Evolutionary conservation across 2,329 filamentous ascomycete species (phyloP).

Genomic region (Lasiodiplodia theobromae): DNA sequence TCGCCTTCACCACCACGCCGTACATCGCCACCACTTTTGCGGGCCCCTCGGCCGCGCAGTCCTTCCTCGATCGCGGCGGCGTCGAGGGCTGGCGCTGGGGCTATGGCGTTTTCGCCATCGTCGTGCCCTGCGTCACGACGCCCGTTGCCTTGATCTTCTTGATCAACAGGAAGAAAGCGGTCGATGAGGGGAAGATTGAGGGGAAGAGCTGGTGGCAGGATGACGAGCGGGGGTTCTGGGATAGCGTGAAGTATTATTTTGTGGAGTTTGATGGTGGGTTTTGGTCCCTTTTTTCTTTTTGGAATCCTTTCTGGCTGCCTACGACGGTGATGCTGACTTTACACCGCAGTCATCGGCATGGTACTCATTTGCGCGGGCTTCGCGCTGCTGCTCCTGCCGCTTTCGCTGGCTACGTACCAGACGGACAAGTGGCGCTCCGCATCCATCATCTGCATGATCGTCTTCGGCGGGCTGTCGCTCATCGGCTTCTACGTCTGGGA

Average conservation of each 20-base stretch:
- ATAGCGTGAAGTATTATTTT: neutral
- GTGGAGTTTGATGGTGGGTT: conserved; percentile 21
- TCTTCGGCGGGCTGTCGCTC: conserved; percentile 47
- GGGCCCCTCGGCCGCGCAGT: conserved; percentile 63
- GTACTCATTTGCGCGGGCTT: conserved; percentile 67
- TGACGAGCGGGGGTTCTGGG: neutral
- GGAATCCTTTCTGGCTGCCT: neutral
- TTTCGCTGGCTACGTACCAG: conserved; percentile 49
- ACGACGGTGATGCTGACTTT: neutral
- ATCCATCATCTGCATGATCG: conserved; percentile 52
- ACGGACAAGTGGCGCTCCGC: conserved; percentile 45
- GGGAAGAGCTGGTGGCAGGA: conserved; percentile 16
- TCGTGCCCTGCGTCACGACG: conserved; percentile 65
- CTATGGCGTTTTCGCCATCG: conserved; percentile 71
- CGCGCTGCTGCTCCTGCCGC: conserved; percentile 71
- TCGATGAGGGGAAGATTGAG: neutral
- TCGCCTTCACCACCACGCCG: conserved; percentile 68
- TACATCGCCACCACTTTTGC: conserved; percentile 72
- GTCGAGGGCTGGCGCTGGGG: conserved; percentile 69
- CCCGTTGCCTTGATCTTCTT: conserved; percentile 49
- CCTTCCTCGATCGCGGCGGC: conserved; percentile 56
- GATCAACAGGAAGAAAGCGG: neutral
- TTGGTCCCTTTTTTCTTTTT: neutral
- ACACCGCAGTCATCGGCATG: conserved; percentile 60
- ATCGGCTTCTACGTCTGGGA: conserved; percentile 50